These are phyloP conservation scores for Ceratocystiopsis sp. DNA, from an alignment of 2,329 filamentous ascomycete genomes.

Conservation along the genomic window DNA sequence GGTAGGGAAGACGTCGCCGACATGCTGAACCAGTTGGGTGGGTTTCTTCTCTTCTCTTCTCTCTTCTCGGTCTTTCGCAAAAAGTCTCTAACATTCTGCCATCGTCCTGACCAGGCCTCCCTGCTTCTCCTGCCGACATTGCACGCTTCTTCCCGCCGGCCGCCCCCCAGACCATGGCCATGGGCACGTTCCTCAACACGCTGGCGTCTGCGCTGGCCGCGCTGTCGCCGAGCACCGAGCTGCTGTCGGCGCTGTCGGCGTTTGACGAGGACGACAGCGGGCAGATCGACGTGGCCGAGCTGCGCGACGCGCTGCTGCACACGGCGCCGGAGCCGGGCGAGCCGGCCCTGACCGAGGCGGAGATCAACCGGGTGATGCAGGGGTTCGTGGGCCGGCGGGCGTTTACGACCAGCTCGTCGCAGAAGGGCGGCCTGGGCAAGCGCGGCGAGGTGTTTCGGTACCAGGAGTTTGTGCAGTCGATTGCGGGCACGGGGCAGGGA, in stretches of 20 bases:
- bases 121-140: conserved; percentile 53
- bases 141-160: conserved; percentile 67
- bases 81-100: neutral
- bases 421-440: conserved; percentile 30
- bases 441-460: conserved; percentile 86
- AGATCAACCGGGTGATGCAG: conserved; percentile 74
- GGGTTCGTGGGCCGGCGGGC: conserved; percentile 74
- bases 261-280: conserved; percentile 95
- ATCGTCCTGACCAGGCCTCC: conserved; percentile 39
- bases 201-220: conserved; percentile 58
- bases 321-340: conserved; percentile 63
- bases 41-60: neutral
- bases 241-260: conserved; percentile 79
- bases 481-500: conserved; percentile 31
- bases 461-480: conserved; percentile 68
- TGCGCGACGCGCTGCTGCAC: conserved; percentile 67
- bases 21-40: conserved; percentile 74
- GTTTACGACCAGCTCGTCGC: conserved; percentile 49
- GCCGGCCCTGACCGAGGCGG: conserved; percentile 44
- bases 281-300: conserved; percentile 68
- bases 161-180: conserved; percentile 54
- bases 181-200: conserved; percentile 73
- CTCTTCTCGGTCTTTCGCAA: neutral
- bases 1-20: conserved; percentile 70
- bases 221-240: conserved; percentile 61